Conservation (phyloP, 495 filamentous ascomycete genomes). For the Aspergillus haitiensis region DNA sequence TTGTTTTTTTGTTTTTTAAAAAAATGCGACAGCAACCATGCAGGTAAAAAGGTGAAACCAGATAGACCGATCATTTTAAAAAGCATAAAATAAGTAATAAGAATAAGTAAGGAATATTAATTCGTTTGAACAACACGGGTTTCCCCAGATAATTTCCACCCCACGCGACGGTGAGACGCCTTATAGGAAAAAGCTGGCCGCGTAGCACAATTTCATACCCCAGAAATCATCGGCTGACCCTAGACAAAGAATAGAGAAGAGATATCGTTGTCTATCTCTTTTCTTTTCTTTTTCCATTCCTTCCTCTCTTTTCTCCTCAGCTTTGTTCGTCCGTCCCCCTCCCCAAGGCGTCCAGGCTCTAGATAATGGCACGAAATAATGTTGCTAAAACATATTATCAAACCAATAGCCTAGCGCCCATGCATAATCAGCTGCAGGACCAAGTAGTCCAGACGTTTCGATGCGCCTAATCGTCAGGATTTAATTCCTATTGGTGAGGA, state of each 20-base stretch:
- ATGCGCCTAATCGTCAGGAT: constrained; percentile 19
- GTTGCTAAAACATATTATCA: constrained; percentile 31
- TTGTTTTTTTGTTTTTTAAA: not conserved
- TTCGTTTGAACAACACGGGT: constrained; percentile 17
- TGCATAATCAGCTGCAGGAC: constrained; percentile 32
- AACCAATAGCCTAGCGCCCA: constrained; percentile 8
- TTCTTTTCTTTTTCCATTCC: not conserved
- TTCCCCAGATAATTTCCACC: constrained; percentile 29
- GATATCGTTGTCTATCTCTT: not conserved
- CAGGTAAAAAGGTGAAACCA: not conserved
- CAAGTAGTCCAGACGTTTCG: constrained; percentile 18
- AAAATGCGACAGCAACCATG: constrained; percentile 5
- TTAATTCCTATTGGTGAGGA: constrained; percentile 19
- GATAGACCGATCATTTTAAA: not conserved
- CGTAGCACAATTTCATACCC: constrained; percentile 1
- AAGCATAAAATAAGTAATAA: constrained; percentile 3
- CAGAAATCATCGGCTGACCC: constrained; percentile 21
- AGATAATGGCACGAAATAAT: constrained; percentile 23
- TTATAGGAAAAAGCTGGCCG: not conserved
- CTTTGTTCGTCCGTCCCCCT: constrained; percentile 2
- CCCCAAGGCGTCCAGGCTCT: not conserved
- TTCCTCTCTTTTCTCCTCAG: not conserved
- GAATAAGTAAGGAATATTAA: constrained; percentile 18
- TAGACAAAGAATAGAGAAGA: not conserved
- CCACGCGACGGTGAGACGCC: constrained; percentile 24